phyloP scores from a whole-genome alignment of 108 stramenopile species.

The Chaetoceros tenuissimus region DNA sequence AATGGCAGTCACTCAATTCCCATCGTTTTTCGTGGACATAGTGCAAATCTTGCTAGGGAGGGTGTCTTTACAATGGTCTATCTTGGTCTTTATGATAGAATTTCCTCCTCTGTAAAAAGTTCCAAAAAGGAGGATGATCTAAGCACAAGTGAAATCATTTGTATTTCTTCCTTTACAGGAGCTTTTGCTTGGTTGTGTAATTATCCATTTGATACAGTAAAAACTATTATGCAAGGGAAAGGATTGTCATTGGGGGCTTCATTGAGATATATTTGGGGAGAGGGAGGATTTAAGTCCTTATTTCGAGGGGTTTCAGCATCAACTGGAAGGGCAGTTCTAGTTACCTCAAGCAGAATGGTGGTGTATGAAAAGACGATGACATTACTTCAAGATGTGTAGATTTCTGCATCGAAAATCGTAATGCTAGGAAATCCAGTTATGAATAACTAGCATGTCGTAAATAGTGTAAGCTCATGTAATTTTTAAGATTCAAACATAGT shows the following conservation, averaged over 20 bases:
- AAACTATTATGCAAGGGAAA: constrained; percentile 21
- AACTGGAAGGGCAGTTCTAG: constrained; percentile 33
- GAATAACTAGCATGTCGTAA: too few relatives aligned
- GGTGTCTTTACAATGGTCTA: constrained; percentile 45
- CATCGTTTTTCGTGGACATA: constrained; percentile 28
- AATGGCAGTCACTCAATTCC: background rate
- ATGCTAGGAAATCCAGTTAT: too few relatives aligned
- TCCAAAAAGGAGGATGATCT: background rate
- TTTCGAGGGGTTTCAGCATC: constrained; percentile 27
- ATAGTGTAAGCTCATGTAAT: too few relatives aligned
- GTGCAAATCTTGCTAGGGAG: constrained; percentile 30
- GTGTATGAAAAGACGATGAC: too few relatives aligned
- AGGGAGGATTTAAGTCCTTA: constrained; percentile 9
- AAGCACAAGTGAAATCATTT: constrained; percentile 2
- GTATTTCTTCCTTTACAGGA: constrained; percentile 24
- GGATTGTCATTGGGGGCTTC: background rate
- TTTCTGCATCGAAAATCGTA: too few relatives aligned
- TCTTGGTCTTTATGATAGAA: constrained; percentile 29
- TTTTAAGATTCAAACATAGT: too few relatives aligned
- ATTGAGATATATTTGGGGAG: background rate
- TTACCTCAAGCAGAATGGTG: constrained; percentile 37
- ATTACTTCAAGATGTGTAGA: too few relatives aligned
- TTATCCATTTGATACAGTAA: constrained; percentile 33
- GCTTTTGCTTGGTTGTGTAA: constrained; percentile 24
- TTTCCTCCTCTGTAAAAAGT: background rate